These are phyloP conservation scores for Dactylellina leptospora DNA, from an alignment of 2,329 filamentous ascomycete genomes.

Conservation along the genomic window DNA sequence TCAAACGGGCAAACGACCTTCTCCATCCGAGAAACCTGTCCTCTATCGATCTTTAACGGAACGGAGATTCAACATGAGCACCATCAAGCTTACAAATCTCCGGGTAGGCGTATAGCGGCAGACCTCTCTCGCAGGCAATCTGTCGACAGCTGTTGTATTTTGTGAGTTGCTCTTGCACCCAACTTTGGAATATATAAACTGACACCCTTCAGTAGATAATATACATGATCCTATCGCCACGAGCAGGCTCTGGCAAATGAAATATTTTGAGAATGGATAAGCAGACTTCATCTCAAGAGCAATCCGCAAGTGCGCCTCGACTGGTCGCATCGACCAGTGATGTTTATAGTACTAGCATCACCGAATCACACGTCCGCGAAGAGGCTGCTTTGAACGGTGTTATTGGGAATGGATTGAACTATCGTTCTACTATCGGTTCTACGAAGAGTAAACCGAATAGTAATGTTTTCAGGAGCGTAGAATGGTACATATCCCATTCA, in stretches of 20 bases:
- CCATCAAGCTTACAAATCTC: background rate
- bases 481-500: conserved; percentile 55
- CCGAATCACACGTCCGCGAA: conserved; percentile 38
- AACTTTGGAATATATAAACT: too few species aligned
- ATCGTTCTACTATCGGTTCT: conserved; percentile 3
- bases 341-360: conserved; percentile 49
- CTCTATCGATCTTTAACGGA: too few species aligned
- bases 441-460: conserved; percentile 41
- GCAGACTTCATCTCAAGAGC: too few species aligned
- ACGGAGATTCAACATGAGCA: background rate
- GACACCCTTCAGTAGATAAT: too few species aligned
- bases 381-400: conserved; percentile 17
- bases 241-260: too few species aligned
- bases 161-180: conserved; percentile 30
- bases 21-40: too few species aligned
- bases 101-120: too few species aligned
- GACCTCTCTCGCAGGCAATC: too few species aligned
- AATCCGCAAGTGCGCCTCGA: too few species aligned
- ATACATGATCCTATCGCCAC: too few species aligned
- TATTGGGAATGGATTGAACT: conserved; percentile 30
- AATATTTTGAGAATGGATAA: too few species aligned
- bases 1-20: too few species aligned
- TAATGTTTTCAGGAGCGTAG: conserved; percentile 60
- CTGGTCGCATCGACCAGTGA: conserved; percentile 54
- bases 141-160: conserved; percentile 50